These are phyloP conservation scores for Solanum etuberosum DNA, from an alignment of 257 asterid species.

Conservation along the genomic window DNA sequence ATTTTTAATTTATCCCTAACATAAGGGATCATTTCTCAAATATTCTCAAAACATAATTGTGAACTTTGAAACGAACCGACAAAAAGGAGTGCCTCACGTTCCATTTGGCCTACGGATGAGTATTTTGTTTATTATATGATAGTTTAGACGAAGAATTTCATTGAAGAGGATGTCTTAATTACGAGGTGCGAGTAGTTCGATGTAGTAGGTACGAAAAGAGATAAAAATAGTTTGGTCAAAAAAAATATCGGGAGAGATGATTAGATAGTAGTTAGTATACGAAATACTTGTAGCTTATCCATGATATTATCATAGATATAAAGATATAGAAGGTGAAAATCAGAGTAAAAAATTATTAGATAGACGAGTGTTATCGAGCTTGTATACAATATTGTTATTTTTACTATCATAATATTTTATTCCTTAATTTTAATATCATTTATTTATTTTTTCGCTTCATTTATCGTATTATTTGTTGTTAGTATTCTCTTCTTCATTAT, in stretches of 20 bases:
- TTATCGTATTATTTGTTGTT: neutral
- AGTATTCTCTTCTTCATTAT: neutral
- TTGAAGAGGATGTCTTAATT: neutral
- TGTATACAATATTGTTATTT: too few species aligned
- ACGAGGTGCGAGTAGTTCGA: fast-evolving
- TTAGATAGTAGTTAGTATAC: neutral
- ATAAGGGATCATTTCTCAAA: neutral
- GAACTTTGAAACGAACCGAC: neutral
- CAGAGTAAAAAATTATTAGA: too few species aligned
- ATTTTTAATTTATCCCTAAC: neutral
- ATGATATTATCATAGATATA: too few species aligned
- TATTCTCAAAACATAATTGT: neutral
- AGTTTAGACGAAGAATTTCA: neutral
- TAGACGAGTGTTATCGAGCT: too few species aligned
- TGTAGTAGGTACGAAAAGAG: neutral
- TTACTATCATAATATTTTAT: too few species aligned
- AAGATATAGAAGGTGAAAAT: too few species aligned
- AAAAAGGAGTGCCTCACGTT: neutral
- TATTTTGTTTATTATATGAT: neutral
- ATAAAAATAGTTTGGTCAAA: too few species aligned
- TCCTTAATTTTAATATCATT: too few species aligned
- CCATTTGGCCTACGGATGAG: neutral
- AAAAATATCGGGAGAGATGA: neutral
- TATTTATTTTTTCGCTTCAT: too few species aligned
- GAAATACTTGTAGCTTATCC: too few species aligned